phyloP scores from a whole-genome alignment of 305 asterid species.

The Fraxinus floribunda region DNA sequence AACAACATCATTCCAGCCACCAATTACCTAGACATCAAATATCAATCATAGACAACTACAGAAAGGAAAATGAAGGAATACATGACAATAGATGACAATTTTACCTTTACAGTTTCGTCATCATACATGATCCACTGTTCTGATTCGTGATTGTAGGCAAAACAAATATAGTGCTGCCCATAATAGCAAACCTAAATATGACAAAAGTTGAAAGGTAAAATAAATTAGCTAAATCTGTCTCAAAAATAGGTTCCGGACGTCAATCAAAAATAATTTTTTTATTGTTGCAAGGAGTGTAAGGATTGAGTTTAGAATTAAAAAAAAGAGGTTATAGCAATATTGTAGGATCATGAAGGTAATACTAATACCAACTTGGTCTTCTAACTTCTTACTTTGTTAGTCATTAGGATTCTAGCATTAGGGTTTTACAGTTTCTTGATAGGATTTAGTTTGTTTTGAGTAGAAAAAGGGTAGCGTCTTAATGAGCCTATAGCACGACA shows the following conservation, averaged over 20 bases:
- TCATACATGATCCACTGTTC: constrained; percentile 93
- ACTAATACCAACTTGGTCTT: not conserved
- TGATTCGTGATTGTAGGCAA: constrained; percentile 74
- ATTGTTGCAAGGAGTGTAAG: not conserved
- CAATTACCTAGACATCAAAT: constrained; percentile 59
- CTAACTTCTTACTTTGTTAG: not conserved
- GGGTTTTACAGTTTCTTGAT: not conserved
- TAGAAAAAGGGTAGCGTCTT: not conserved
- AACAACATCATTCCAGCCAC: constrained; percentile 86
- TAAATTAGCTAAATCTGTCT: not conserved
- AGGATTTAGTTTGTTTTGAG: not conserved
- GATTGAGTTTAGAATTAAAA: not conserved
- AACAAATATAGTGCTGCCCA: constrained; percentile 94
- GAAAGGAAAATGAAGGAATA: not conserved
- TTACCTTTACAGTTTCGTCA: constrained; percentile 91
- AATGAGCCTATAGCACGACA: not conserved
- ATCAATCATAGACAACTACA: constrained; percentile 10
- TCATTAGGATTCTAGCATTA: not conserved
- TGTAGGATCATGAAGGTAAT: not conserved
- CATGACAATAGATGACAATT: constrained; percentile 9
- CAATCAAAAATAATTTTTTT: not conserved
- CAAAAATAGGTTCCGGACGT: not conserved
- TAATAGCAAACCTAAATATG: constrained; percentile 71
- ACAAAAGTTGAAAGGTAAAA: not conserved
- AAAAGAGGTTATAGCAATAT: not conserved